Evolutionary conservation across 257 asterid genomes (phyloP), one percentile per base, ranked within the genome.

Genomic region (Nicotiana tabacum): DNA sequence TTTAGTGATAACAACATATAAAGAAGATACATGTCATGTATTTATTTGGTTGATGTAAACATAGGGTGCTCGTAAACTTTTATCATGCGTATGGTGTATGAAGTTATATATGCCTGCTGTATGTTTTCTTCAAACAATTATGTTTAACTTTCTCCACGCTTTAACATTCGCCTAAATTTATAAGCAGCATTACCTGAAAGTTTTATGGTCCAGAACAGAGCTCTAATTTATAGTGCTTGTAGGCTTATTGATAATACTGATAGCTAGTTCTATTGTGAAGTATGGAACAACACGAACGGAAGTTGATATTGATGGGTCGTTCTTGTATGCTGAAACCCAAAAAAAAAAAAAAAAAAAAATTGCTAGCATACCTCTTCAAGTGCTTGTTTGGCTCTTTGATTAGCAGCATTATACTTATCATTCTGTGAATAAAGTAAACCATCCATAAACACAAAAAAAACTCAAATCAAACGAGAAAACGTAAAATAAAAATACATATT

Each of bases 241-340:
- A 33, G 35, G 78, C 29, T 70, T 70, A 21, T 8, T 9, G 24
- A 43, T 13, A 82, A 64, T 85, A 55, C 85, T 89, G 86, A 90
- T 33, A 64, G 68, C 80, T 61, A 84, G 37, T 53, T 84, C 21
- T 86, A 33, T 86, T 78, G 33, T 90, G 85, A 84, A 95, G 99
- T 93, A 91, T 88, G 99, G 98, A 78, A 89, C 96, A 21, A 92
- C 98, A 9, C 88, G 96, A 87, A 94, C 92, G 92, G 92, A 93
- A 81, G 98, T 94, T 77, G 93, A 90, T 83, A 87, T 93, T 83
- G 97, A 96, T 83, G 98, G 99, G 82, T 92, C 99, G 17, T 92
- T 93, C 89, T 89, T 94, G 58, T 93, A 93, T 83, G 92, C 91
- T 48, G 95, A 96, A 87, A 86, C 88, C 76, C 92, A 83, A 64